Base-by-base conservation (phyloP, 495 filamentous ascomycete species). In the Hypoxylon lienhwacheense region DNA sequence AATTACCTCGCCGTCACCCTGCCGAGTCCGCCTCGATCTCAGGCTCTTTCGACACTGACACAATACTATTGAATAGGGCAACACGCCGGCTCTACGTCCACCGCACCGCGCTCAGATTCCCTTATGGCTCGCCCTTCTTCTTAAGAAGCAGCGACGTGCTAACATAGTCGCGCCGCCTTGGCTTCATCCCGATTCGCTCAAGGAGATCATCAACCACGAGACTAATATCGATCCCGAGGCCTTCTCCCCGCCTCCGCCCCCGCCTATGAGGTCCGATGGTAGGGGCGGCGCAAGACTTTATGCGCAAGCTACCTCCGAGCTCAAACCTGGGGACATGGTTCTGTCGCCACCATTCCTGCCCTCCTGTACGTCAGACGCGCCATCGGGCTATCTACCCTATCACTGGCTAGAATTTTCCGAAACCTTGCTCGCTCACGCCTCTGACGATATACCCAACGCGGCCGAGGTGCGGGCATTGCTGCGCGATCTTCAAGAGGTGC, bases 71-170 rank as follows among this genome's bases (percentile, higher is more conserved):
- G 63, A 39, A 44, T 53, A 97, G 92, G 93, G 93, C 35, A 79
- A 83, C 54, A 84, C 89, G 25, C 82, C 85, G 24, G 69, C 81
- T 33, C 82, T 98, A 37, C 79, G 79, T 21, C 93, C 93, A 6
- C 91, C 93, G 0, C 85, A 90, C 57, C 85, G 91, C 60, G 80
- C 86, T 49, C 71, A 85, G 21, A 69, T 97, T 33, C 93, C 93
- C 10, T 84, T 97, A 65, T 97, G 95, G 95, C 87, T 97, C 37
- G 93, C 95, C n/a, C 82, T 97, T 40, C 85, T 97, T 46, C 85
- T 98, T 43, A 97, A 98, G 72, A 89, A 90, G 54, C 95, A 98
- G 75, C 83, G 86, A 25, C 85, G 92, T 64, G 92, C 91, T 66
- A 95, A 96, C 73, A 97, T 97, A 68, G 73, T 91, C 31, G 88